These are phyloP conservation scores for Cucurbita argyrosperma DNA, from an alignment of 306 rosid species.

Conservation along the genomic window DNA sequence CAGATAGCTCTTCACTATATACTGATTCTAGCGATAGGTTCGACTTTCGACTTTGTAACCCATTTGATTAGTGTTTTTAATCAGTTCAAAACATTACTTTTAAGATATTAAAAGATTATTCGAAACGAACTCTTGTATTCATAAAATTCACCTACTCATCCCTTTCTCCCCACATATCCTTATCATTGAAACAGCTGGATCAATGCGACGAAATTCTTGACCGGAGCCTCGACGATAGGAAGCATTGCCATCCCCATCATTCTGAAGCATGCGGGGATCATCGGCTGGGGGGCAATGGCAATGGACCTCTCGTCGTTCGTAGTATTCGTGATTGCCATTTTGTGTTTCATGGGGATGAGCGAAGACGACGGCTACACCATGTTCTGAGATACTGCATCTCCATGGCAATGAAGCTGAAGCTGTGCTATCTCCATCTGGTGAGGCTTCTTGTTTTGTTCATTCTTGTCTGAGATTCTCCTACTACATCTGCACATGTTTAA, in stretches of 20 bases:
- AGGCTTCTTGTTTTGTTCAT: background rate
- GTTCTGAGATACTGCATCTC: constrained; percentile 23
- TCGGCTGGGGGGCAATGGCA: constrained; percentile 76
- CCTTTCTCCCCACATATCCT: background rate
- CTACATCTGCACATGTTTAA: background rate
- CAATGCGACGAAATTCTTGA: constrained; percentile 65
- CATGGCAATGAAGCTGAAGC: background rate
- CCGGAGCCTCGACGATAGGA: constrained; percentile 66
- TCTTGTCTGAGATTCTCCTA: background rate
- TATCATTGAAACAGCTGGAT: constrained; percentile 49
- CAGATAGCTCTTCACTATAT: constrained; percentile 32
- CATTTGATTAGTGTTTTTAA: background rate
- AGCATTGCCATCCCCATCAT: constrained; percentile 79
- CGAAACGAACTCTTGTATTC: background rate
- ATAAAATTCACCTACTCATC: background rate
- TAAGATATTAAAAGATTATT: background rate
- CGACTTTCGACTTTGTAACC: background rate
- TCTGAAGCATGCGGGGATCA: constrained; percentile 68
- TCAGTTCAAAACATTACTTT: background rate
- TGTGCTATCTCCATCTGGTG: background rate
- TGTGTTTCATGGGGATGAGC: constrained; percentile 41
- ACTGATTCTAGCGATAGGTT: constrained; percentile 34
- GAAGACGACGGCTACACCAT: constrained; percentile 34
- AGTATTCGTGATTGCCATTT: constrained; percentile 40
- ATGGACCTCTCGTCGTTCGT: constrained; percentile 73